Evolutionary conservation across 768 basidiomycete genomes (phyloP).

Genomic region (Suillus paluster): DNA sequence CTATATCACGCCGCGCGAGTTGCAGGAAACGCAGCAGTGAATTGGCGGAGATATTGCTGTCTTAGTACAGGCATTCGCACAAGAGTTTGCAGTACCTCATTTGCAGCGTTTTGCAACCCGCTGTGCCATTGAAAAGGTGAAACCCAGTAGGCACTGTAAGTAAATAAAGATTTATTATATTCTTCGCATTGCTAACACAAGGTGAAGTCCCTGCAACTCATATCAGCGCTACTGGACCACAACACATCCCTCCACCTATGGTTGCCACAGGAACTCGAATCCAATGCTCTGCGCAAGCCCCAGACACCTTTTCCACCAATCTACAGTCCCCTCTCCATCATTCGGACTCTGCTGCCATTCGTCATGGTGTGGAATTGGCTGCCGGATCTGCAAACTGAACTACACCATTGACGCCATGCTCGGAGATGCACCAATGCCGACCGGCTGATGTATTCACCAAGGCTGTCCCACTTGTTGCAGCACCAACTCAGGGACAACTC

Average conservation of each 20-base stretch:
- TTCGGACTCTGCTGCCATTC: too few relatives aligned
- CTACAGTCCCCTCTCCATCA: too few relatives aligned
- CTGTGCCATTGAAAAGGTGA: conserved; percentile 7
- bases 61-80: conserved; percentile 11
- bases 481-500: too few relatives aligned
- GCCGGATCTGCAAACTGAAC: too few relatives aligned
- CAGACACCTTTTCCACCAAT: background rate
- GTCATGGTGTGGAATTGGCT: too few relatives aligned
- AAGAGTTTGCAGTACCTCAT: conserved; percentile 14
- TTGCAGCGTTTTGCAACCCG: background rate
- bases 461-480: too few relatives aligned
- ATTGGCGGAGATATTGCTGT: conserved; percentile 1
- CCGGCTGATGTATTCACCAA: background rate
- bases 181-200: too few relatives aligned
- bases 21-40: conserved; percentile 2
- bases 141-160: too few relatives aligned
- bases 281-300: background rate
- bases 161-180: too few relatives aligned
- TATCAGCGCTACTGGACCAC: background rate
- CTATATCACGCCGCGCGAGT: background rate
- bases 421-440: background rate
- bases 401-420: background rate
- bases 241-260: conserved; percentile 1
- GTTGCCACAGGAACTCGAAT: conserved; percentile 3
- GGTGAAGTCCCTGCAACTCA: conserved; percentile 1